Evolutionary conservation across 805 yeast genomes (phyloP).

Genomic region (Cyberlindnera xylosilytica): DNA sequence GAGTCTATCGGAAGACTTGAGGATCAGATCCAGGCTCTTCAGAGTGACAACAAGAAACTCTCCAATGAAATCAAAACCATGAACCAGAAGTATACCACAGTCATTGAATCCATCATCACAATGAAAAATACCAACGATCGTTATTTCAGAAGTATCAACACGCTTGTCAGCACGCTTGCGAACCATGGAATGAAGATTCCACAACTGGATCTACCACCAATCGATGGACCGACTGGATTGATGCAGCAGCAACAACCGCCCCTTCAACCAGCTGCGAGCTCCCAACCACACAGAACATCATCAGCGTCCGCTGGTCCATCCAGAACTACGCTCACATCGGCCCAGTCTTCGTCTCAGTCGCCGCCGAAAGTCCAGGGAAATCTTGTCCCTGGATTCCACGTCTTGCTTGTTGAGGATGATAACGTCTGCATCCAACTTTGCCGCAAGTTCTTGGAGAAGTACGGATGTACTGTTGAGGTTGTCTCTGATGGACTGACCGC

Average conservation of each 20-base stretch:
- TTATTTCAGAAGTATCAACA: constrained; percentile 47
- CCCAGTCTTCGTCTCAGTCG: constrained; percentile 14
- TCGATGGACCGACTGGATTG: constrained; percentile 8
- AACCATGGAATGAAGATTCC: constrained; percentile 70
- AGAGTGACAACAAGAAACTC: constrained; percentile 33
- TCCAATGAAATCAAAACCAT: constrained; percentile 38
- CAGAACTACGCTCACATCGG: not conserved
- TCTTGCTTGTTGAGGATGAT: constrained; percentile 76
- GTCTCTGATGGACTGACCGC: constrained; percentile 93
- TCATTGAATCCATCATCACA: constrained; percentile 57
- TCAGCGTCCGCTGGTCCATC: not conserved
- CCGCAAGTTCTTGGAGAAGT: constrained; percentile 74
- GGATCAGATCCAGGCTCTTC: constrained; percentile 13
- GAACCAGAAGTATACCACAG: constrained; percentile 58
- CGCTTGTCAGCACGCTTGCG: constrained; percentile 45
- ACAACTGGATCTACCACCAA: constrained; percentile 50
- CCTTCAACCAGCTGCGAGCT: constrained; percentile 1
- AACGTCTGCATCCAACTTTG: constrained; percentile 80
- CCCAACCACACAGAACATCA: not conserved
- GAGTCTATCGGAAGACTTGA: constrained; percentile 21
- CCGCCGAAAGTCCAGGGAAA: constrained; percentile 16
- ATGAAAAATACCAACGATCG: constrained; percentile 57
- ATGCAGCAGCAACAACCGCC: not conserved
- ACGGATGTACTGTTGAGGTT: constrained; percentile 90
- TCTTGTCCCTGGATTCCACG: constrained; percentile 54